These are phyloP conservation scores for Fusarium sp. DNA, from an alignment of 2,329 filamentous ascomycete genomes.

Conservation along the genomic window DNA sequence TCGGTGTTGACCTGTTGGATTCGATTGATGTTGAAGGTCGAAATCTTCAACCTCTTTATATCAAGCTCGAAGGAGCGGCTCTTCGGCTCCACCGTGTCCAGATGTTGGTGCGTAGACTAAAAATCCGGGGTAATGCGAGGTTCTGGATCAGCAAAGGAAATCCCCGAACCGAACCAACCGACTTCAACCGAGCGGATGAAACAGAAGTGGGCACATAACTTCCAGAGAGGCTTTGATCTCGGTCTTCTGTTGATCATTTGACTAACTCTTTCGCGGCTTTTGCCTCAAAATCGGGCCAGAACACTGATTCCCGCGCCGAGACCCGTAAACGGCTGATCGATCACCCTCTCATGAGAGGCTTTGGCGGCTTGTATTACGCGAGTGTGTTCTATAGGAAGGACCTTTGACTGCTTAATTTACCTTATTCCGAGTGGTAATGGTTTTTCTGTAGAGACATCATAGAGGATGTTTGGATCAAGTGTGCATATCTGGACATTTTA, in stretches of 20 bases:
- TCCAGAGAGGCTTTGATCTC: neutral
- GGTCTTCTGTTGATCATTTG: neutral
- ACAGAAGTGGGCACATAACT: too few species aligned
- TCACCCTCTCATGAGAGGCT: neutral
- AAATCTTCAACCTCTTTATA: slow-evolving; percentile 15
- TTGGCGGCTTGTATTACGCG: neutral
- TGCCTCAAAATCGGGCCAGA: neutral
- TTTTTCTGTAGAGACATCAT: too few species aligned
- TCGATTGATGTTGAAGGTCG: neutral
- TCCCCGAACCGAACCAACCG: slow-evolving; percentile 20
- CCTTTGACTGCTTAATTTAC: too few species aligned
- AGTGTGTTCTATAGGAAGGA: neutral
- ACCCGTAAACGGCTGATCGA: neutral
- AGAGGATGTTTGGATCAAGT: too few species aligned
- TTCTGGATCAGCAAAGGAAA: neutral
- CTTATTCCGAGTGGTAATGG: too few species aligned
- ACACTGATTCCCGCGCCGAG: neutral
- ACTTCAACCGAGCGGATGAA: slow-evolving; percentile 3
- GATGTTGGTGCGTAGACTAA: neutral
- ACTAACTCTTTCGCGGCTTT: neutral
- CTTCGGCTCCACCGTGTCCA: neutral
- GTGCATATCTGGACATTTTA: too few species aligned
- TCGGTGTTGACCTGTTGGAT: neutral
- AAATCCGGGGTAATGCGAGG: slow-evolving; percentile 14
- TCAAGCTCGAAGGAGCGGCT: neutral